Percentiles rank a stretch among this genome's conserved stretches.
phyloP scores from a whole-genome alignment of 352 stramenopile genomes.

The Phytophthora colocasiae region DNA sequence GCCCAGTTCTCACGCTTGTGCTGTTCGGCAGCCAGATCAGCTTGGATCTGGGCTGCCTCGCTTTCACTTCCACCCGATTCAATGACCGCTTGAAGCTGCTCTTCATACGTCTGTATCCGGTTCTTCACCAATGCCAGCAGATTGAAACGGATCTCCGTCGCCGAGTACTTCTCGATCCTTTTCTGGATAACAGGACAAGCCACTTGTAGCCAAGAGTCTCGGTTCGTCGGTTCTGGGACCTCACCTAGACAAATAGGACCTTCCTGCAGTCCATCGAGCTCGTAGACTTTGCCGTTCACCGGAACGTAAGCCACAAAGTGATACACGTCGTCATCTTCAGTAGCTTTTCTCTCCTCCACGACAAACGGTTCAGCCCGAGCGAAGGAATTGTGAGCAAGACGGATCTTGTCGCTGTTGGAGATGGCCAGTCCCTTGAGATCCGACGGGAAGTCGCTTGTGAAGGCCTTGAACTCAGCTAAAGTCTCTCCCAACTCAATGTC shows the following conservation, averaged over 20 bases:
- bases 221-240: conserved; percentile 29
- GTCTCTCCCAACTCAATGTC: conserved; percentile 73
- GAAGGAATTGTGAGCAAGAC: conserved; percentile 87
- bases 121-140: conserved; percentile 94
- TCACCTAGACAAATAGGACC: conserved; percentile 92
- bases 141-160: conserved; percentile 97
- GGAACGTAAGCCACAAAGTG: conserved; percentile 98
- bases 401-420: conserved; percentile 89
- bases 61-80: conserved; percentile 44
- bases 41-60: conserved; percentile 55
- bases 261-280: conserved; percentile 94
- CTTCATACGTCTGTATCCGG: conserved; percentile 62
- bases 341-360: conserved; percentile 74
- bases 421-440: conserved; percentile 89
- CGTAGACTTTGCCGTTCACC: conserved; percentile 91
- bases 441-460: conserved; percentile 77
- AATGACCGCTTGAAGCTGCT: conserved; percentile 51
- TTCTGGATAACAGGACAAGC: conserved; percentile 94
- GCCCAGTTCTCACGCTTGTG: conserved; percentile 85
- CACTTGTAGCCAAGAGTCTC: conserved; percentile 87
- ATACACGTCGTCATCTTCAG: conserved; percentile 94
- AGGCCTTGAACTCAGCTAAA: conserved; percentile 81
- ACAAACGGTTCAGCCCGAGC: conserved; percentile 83
- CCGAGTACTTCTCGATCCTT: conserved; percentile 91
- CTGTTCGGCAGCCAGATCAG: conserved; percentile 55